A percentile compares a stretch with the other conserved stretches of the same genome.
phyloP scores from a whole-genome alignment of 75 land plant species.

The Isoetes taiwanensis region DNA sequence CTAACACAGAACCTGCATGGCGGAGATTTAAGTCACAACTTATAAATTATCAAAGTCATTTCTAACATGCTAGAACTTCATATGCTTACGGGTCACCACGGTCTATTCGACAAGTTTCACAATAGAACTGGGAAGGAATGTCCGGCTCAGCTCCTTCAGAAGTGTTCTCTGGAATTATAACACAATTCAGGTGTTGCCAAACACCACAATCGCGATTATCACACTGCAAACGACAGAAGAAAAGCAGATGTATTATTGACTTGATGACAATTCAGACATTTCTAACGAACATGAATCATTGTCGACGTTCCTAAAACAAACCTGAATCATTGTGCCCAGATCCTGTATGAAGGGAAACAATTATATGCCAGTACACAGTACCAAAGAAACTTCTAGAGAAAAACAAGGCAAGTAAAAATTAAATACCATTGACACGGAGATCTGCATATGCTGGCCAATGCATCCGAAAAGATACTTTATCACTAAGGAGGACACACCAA shows the following conservation, averaged over 20 bases:
- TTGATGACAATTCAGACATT: no score
- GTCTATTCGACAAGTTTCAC: conserved; percentile 75
- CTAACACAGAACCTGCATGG: no score
- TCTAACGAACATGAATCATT: not conserved
- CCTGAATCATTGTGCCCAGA: not conserved
- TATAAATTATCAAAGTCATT: no score
- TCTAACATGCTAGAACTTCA: no score
- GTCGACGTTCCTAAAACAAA: no score
- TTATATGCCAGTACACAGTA: not conserved
- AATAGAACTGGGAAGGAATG: conserved; percentile 50
- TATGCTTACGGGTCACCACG: conserved; percentile 97
- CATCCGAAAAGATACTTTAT: conserved; percentile 92
- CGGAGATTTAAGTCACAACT: no score
- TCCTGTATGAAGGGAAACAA: not conserved
- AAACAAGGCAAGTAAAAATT: not conserved
- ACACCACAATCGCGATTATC: conserved; percentile 55
- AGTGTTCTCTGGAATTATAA: conserved; percentile 76
- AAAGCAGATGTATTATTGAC: no score
- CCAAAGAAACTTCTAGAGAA: not conserved
- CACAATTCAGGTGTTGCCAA: conserved; percentile 88
- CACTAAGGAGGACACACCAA: conserved; percentile 94
- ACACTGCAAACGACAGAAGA: no score
- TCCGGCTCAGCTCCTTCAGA: conserved; percentile 40
- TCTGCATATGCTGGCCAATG: conserved; percentile 94
- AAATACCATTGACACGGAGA: conserved; percentile 77